These are phyloP conservation scores for Wickerhamiella qilinensis DNA, from an alignment of 805 yeast genomes.

Conservation along the genomic window DNA sequence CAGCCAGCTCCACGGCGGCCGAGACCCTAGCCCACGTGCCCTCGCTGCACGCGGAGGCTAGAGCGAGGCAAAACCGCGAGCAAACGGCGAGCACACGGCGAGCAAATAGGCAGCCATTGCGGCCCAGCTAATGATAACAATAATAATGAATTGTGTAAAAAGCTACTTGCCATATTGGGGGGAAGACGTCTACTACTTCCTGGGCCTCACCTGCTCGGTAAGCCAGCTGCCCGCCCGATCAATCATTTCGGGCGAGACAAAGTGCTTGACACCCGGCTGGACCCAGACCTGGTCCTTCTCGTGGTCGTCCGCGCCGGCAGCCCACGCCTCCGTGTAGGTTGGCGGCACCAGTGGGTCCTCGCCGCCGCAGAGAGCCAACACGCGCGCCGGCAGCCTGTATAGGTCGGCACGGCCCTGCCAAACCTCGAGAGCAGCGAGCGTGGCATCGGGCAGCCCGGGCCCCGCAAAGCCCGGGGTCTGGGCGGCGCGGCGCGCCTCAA, in stretches of 20 bases:
- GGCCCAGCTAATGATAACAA: too few relatives aligned
- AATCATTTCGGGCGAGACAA: constrained; percentile 18
- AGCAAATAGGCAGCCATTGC: too few relatives aligned
- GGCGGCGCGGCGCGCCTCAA: constrained; percentile 23
- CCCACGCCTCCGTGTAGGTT: constrained; percentile 20
- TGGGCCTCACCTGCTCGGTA: too few relatives aligned
- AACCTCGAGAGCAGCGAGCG: background rate
- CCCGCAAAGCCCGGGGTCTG: background rate
- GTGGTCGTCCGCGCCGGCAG: constrained; percentile 8
- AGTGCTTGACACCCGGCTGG: constrained; percentile 21
- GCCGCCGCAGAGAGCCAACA: constrained; percentile 22
- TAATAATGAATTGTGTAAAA: too few relatives aligned
- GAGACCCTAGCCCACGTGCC: too few relatives aligned
- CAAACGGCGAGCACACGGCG: too few relatives aligned
- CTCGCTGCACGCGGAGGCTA: too few relatives aligned
- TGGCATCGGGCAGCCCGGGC: background rate
- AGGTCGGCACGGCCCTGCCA: background rate
- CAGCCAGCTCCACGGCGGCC: too few relatives aligned
- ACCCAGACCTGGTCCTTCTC: constrained; percentile 13
- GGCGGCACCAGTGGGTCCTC: constrained; percentile 24
- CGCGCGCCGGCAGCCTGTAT: constrained; percentile 2
- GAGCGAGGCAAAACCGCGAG: too few relatives aligned
- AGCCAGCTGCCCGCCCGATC: constrained; percentile 16
- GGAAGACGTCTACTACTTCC: too few relatives aligned
- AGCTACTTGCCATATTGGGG: too few relatives aligned